Percentiles rank a stretch among this genome's conserved stretches.
Evolutionary conservation across 1,284 basidiomycete species (phyloP).

Genomic region (Gastroboletus turbinatus): DNA sequence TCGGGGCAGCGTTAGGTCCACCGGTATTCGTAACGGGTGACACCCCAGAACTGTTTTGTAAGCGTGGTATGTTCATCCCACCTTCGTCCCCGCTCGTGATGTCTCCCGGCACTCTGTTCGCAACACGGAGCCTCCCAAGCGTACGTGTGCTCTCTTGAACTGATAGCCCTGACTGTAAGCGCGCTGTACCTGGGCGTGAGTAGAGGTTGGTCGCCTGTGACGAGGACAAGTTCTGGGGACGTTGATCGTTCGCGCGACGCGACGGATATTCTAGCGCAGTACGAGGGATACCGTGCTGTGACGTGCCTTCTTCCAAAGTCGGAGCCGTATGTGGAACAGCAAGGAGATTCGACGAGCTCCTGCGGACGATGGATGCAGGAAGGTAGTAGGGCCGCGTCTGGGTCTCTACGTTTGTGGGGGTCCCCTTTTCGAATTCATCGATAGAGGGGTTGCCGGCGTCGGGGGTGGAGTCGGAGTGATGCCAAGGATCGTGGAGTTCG

Average conservation of each 20-base stretch:
- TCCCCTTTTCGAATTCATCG: slow-evolving; percentile 2
- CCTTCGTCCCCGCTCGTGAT: slow-evolving; percentile 42
- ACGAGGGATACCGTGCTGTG: not conserved
- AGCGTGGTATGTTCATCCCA: slow-evolving; percentile 8
- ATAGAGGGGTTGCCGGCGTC: not conserved
- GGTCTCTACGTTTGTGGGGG: not conserved
- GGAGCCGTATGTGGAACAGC: slow-evolving; percentile 11
- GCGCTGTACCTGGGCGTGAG: slow-evolving; percentile 13
- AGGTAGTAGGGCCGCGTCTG: slow-evolving; percentile 21
- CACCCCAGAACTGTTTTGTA: not conserved
- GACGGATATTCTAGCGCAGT: not conserved
- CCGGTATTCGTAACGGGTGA: not conserved
- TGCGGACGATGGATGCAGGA: slow-evolving; percentile 24
- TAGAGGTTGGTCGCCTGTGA: not conserved
- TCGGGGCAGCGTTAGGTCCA: not conserved
- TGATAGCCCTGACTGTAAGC: slow-evolving; percentile 17
- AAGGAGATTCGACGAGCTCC: slow-evolving; percentile 19
- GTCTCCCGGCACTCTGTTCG: slow-evolving; percentile 45
- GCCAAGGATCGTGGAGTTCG: slow-evolving; percentile 31
- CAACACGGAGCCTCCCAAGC: slow-evolving; percentile 39
- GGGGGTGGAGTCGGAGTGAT: slow-evolving; percentile 2
- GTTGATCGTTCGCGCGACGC: not conserved
- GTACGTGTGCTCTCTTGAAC: slow-evolving; percentile 37
- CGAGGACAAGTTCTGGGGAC: not conserved
- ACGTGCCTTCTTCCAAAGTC: not conserved